Base-by-base conservation (phyloP, 2,329 filamentous ascomycete genomes). In the Alternaria alternata region DNA sequence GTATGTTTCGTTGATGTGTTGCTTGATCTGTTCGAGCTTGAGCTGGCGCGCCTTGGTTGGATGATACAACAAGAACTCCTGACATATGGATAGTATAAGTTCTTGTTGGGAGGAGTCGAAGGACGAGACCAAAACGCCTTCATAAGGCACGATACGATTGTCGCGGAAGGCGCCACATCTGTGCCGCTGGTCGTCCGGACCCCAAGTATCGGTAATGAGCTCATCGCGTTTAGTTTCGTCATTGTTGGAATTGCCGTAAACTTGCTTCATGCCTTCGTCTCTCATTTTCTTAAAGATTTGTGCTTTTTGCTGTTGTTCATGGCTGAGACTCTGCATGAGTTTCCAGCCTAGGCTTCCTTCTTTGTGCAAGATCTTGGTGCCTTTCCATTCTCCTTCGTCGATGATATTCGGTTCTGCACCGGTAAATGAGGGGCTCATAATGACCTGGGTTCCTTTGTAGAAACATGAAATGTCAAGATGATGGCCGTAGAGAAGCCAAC, bases 381-480 rank as follows among this genome's bases (percentile, higher is more conserved):
- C 91, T 1, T 79, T 78, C 74, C 87, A 84, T 0, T 84, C 84
- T 0, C 90, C 90, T 0, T 78, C 76, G 65, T 93, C 91, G 67
- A 93, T 91, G 36, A 88, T 70, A 68, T 94, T 93, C 0, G 91
- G 91, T 77, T 94, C 91, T 0, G 91, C 91, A 55, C 91, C 91
- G 0, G 90, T 92, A 77, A 94, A 94, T 79, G 88, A 91, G 0
- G 91, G 91, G 0, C 87, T 88, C 3, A 92, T 82, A 44, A 92
- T 81, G 51, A 93, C 88, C 74, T 92, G 89, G 0, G 80, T 77
- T 32, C 82, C 82, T 70, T 88, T 85, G 56, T 93, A 82, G 72
- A 93, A 90, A 22, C 91, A 83, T 68, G 88, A 89, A 3, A 94
- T 82, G 66, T 90, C 92, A 3, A 94, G 82, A 68, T 94, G 91